Conservation (phyloP, 2,329 filamentous ascomycete genomes). For the Aureobasidium sp. region DNA sequence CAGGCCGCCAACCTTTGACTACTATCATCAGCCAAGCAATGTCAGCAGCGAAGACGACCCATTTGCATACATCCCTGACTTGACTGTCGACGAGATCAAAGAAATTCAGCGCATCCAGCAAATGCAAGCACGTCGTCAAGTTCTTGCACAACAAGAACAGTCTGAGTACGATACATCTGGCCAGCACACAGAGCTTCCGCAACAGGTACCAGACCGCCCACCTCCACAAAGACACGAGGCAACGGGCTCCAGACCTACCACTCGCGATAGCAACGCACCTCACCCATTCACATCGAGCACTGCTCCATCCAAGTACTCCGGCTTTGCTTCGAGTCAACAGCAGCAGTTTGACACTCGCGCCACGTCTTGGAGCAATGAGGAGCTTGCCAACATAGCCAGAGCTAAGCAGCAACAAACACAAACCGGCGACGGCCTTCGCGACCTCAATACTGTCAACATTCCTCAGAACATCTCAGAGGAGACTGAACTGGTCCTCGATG, state of each 20-base stretch:
- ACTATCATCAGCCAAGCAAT: conserved; percentile 18
- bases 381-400: conserved; percentile 19
- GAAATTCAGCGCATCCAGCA: conserved; percentile 39
- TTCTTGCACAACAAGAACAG: background rate
- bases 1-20: conserved; percentile 14
- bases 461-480: conserved; percentile 6
- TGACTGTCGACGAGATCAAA: conserved; percentile 77
- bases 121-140: background rate
- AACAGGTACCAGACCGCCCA: background rate
- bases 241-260: conserved; percentile 28
- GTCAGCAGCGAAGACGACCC: conserved; percentile 73
- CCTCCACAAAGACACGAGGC: conserved; percentile 18
- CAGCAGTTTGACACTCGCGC: conserved; percentile 47
- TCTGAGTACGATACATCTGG: background rate
- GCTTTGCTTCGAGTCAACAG: conserved; percentile 43
- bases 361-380: conserved; percentile 44
- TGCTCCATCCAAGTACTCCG: conserved; percentile 44
- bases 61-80: conserved; percentile 83
- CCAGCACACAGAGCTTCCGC: background rate
- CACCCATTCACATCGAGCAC: conserved; percentile 34
- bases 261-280: conserved; percentile 29
- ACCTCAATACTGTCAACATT: conserved; percentile 25
- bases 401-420: background rate
- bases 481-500: conserved; percentile 9
- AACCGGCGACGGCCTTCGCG: conserved; percentile 28